phyloP scores from a whole-genome alignment of 2,329 filamentous ascomycete genomes.

The Gliomastix tumulicola region DNA sequence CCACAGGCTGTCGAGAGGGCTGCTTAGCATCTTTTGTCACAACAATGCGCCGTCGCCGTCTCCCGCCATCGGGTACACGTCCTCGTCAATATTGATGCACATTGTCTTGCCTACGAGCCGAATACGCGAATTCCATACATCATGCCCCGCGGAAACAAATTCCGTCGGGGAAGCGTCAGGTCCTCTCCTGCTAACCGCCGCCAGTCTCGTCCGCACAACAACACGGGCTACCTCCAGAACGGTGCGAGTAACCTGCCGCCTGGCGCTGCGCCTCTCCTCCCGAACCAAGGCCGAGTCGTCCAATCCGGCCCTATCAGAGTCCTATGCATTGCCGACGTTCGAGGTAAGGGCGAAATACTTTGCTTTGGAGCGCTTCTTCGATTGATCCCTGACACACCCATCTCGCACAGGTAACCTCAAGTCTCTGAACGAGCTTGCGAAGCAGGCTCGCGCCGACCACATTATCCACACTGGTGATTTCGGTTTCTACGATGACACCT shows the following conservation, averaged over 20 bases:
- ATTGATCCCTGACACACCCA: too few relatives aligned
- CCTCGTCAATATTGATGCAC: too few relatives aligned
- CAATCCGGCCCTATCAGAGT: slow-evolving; percentile 60
- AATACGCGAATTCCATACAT: too few relatives aligned
- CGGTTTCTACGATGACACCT: slow-evolving; percentile 96
- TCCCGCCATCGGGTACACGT: too few relatives aligned
- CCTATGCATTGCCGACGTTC: slow-evolving; percentile 65
- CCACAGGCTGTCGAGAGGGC: too few relatives aligned
- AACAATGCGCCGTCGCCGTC: too few relatives aligned
- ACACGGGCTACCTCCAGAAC: slow-evolving; percentile 55
- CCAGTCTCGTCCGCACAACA: slow-evolving; percentile 38
- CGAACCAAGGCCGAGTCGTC: slow-evolving; percentile 60
- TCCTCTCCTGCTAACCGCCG: slow-evolving; percentile 16
- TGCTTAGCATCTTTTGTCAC: too few relatives aligned
- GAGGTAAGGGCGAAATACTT: slow-evolving; percentile 41
- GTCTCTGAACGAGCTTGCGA: slow-evolving; percentile 93
- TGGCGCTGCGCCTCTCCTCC: slow-evolving; percentile 57
- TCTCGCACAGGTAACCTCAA: slow-evolving; percentile 80
- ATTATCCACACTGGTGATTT: slow-evolving; percentile 99
- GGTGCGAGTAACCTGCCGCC: slow-evolving; percentile 47
- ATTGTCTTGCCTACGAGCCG: too few relatives aligned
- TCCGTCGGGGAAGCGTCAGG: too few relatives aligned
- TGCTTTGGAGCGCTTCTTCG: too few relatives aligned
- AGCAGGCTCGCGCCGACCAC: slow-evolving; percentile 89
- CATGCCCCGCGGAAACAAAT: too few relatives aligned